Evolutionary conservation across 2,329 filamentous ascomycete species (phyloP).

Genomic region (Pseudonectria buxi): DNA sequence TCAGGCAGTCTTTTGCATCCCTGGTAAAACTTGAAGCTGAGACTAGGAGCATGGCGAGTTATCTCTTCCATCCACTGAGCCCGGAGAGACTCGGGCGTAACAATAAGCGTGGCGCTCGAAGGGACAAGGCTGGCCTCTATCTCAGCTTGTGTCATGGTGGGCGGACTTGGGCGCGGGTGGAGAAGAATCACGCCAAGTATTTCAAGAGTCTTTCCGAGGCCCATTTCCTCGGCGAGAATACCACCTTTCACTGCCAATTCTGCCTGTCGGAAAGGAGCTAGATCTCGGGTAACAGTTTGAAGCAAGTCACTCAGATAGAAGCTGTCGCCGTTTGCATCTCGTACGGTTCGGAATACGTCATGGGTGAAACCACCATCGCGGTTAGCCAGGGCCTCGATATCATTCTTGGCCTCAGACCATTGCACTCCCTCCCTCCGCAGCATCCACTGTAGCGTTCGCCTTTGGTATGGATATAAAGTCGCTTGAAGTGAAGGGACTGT

Average conservation of each 20-base stretch:
- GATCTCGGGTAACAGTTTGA: constrained; percentile 49
- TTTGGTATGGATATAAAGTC: constrained; percentile 65
- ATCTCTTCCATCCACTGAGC: constrained; percentile 59
- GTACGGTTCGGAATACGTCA: constrained; percentile 26
- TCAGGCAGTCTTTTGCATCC: constrained; percentile 36
- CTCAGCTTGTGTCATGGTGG: constrained; percentile 17
- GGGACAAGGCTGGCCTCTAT: constrained; percentile 35
- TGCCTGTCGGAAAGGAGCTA: constrained; percentile 34
- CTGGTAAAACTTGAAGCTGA: constrained; percentile 51
- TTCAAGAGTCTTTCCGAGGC: constrained; percentile 74
- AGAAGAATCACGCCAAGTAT: constrained; percentile 63
- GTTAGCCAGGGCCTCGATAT: constrained; percentile 12
- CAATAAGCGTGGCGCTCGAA: constrained; percentile 54
- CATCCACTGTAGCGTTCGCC: constrained; percentile 63
- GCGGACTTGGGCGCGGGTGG: constrained; percentile 40
- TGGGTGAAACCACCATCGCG: constrained; percentile 5
- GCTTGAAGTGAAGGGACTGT: constrained; percentile 39
- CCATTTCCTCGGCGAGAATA: constrained; percentile 76
- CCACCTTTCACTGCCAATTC: constrained; percentile 48
- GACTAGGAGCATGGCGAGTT: constrained; percentile 47
- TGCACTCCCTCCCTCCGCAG: constrained; percentile 56
- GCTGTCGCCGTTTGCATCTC: constrained; percentile 26
- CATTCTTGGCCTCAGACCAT: constrained; percentile 28
- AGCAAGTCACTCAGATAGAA: constrained; percentile 59
- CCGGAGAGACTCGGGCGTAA: constrained; percentile 49